Conservation (phyloP, 208 protist species). For the Phytomonas sp. region DNA sequence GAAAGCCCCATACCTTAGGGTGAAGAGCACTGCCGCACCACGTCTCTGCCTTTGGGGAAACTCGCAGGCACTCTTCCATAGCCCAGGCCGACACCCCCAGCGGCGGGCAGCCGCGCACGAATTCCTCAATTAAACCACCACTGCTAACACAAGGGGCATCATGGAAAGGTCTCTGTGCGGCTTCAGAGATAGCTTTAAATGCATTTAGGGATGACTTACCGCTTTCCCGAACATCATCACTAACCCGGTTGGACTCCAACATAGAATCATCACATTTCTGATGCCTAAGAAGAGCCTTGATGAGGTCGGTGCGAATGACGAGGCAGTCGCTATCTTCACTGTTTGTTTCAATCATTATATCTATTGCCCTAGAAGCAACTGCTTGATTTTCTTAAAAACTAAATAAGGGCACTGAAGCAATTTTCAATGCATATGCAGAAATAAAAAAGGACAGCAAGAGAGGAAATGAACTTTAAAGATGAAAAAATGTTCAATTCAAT, state of each 20-base stretch:
- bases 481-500: constrained; percentile 12
- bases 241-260: neutral
- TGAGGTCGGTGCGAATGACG: neutral
- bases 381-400: neutral
- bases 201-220: neutral
- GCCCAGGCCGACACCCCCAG: constrained; percentile 64
- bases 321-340: neutral
- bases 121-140: constrained; percentile 11
- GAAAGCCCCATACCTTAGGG: constrained; percentile 48
- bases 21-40: constrained; percentile 56
- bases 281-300: neutral
- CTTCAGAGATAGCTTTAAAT: neutral
- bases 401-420: constrained; percentile 1
- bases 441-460: constrained; percentile 1
- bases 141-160: neutral
- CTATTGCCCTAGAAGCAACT: neutral
- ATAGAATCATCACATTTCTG: neutral
- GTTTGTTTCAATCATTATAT: neutral
- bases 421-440: constrained; percentile 8
- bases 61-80: constrained; percentile 70
- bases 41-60: constrained; percentile 24
- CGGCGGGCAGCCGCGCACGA: constrained; percentile 31
- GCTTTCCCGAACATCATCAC: neutral
- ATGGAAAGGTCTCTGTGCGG: neutral
- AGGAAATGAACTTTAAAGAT: constrained; percentile 10